Conservation (phyloP, 805 yeast species). For the Maudiozyma serrabonitensis region DNA sequence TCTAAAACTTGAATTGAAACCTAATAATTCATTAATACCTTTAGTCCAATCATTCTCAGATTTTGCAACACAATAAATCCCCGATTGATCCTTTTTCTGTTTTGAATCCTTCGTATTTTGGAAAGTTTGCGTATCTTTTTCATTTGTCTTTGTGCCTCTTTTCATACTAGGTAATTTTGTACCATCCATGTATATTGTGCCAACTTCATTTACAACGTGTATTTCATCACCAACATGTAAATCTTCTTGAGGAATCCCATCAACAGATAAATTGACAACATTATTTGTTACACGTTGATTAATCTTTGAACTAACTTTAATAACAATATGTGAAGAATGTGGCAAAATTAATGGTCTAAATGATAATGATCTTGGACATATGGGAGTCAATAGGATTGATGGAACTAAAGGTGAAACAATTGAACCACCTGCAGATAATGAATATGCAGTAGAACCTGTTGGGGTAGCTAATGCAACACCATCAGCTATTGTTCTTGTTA, state of each 20-base stretch:
- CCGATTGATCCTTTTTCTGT: constrained; percentile 31
- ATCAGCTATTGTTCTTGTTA: constrained; percentile 88
- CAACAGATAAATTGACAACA: constrained; percentile 58
- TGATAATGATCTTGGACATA: constrained; percentile 85
- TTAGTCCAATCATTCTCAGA: constrained; percentile 85
- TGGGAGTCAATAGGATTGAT: constrained; percentile 75
- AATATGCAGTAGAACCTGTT: constrained; percentile 92
- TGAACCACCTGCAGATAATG: constrained; percentile 83
- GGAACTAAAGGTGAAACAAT: constrained; percentile 85
- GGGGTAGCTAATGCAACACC: constrained; percentile 83
- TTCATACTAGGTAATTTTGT: constrained; percentile 34
- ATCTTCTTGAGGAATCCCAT: constrained; percentile 69
- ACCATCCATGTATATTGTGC: constrained; percentile 47
- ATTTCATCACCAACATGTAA: constrained; percentile 71
- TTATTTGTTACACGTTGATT: constrained; percentile 29
- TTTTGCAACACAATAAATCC: constrained; percentile 82
- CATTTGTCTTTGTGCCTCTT: constrained; percentile 4
- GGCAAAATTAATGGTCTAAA: constrained; percentile 85
- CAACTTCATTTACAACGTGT: constrained; percentile 57
- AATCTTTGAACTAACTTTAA: constrained; percentile 45
- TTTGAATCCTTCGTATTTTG: constrained; percentile 8
- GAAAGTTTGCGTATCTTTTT: constrained; percentile 7
- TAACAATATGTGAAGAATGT: constrained; percentile 59
- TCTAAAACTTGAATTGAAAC: constrained; percentile 79
- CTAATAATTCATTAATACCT: constrained; percentile 78